Evolutionary conservation across 768 basidiomycete species (phyloP).

Genomic region (Lentinula guzmanii): DNA sequence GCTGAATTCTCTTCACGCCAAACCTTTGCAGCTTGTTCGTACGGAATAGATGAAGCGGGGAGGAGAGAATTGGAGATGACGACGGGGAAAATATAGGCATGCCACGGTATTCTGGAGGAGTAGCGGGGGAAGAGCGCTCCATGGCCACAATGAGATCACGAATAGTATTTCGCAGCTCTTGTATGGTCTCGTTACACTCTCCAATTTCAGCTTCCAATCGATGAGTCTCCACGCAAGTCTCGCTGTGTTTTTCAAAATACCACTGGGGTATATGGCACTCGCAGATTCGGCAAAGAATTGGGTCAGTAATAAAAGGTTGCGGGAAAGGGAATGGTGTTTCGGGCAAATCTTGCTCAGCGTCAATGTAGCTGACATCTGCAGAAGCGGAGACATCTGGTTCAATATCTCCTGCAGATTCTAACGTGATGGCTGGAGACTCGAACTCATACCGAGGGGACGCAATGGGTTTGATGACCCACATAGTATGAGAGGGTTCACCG

Average conservation of each 20-base stretch:
- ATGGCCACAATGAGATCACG: constrained; percentile 69
- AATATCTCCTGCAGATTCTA: constrained; percentile 39
- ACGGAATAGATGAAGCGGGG: constrained; percentile 74
- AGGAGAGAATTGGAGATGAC: constrained; percentile 63
- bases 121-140: constrained; percentile 63
- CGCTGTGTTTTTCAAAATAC: constrained; percentile 99
- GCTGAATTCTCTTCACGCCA: constrained; percentile 76
- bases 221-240: constrained; percentile 95
- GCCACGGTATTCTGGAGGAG: constrained; percentile 78
- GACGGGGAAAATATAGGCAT: constrained; percentile 78
- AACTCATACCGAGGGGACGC: constrained; percentile 65
- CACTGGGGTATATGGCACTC: constrained; percentile 95
- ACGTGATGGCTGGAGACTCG: constrained; percentile 53
- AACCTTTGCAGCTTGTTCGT: constrained; percentile 72
- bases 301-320: constrained; percentile 73
- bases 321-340: constrained; percentile 70
- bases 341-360: constrained; percentile 35
- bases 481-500: constrained; percentile 86
- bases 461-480: constrained; percentile 94
- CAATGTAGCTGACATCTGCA: constrained; percentile 29
- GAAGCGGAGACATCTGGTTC: constrained; percentile 37
- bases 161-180: constrained; percentile 82
- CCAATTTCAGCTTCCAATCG: constrained; percentile 91
- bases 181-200: constrained; percentile 89
- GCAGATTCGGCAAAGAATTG: constrained; percentile 94